A percentile compares a stretch with the other conserved stretches of the same genome.
These are phyloP conservation scores for Gleditsia sinensis DNA, from an alignment of 306 rosid genomes.

Conservation along the genomic window DNA sequence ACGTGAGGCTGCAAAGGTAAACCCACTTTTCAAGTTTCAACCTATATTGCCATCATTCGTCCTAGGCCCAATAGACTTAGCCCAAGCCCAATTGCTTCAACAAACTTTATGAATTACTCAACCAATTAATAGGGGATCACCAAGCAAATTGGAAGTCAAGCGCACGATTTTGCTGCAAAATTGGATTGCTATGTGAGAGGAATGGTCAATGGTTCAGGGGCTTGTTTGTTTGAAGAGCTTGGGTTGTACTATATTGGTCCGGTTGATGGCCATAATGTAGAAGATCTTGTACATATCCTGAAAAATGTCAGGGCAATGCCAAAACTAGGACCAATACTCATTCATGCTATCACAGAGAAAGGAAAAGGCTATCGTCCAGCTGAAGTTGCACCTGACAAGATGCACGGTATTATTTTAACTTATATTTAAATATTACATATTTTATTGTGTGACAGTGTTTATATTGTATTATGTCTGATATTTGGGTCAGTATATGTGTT, in stretches of 20 bases:
- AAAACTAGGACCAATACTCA: conserved; percentile 59
- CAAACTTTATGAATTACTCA: not conserved
- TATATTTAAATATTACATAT: too few relatives aligned
- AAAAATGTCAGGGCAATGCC: conserved; percentile 48
- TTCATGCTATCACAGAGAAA: conserved; percentile 65
- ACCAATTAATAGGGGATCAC: conserved; percentile 41
- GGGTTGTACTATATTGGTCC: conserved; percentile 67
- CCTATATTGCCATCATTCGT: not conserved
- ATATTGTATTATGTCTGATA: too few relatives aligned
- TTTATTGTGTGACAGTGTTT: too few relatives aligned
- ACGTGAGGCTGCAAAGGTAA: conserved; percentile 59
- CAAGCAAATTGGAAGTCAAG: conserved; percentile 46
- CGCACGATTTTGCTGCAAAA: conserved; percentile 54
- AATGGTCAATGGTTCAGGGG: conserved; percentile 40
- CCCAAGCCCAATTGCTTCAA: not conserved
- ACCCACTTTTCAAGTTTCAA: too few relatives aligned
- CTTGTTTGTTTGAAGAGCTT: conserved; percentile 62
- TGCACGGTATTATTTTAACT: conserved; percentile 73
- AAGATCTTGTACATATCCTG: conserved; percentile 54
- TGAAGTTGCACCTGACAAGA: conserved; percentile 64
- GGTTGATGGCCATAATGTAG: conserved; percentile 59
- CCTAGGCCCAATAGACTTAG: not conserved
- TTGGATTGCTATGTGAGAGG: conserved; percentile 51
- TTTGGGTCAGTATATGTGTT: too few relatives aligned
- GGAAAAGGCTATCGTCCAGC: conserved; percentile 74